Evolutionary conservation across 768 basidiomycete species (phyloP).

Genomic region (Leccinum pellstonianum): DNA sequence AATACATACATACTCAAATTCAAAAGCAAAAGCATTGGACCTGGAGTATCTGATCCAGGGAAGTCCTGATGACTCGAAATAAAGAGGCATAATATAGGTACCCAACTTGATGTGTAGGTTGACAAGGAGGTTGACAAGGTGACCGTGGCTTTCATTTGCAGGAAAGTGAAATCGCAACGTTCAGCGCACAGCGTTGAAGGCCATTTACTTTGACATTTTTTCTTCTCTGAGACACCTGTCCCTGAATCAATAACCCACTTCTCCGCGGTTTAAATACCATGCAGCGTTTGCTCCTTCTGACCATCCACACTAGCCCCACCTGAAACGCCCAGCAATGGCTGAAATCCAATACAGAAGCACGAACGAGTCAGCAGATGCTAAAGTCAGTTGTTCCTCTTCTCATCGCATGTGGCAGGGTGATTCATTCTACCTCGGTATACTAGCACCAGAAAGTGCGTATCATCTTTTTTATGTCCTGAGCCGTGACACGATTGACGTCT

Average conservation of each 20-base stretch:
- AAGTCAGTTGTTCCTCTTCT: slow-evolving; percentile 2
- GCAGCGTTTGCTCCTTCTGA: background rate
- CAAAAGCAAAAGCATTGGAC: background rate
- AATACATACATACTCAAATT: background rate
- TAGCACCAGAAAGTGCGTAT: slow-evolving; percentile 12
- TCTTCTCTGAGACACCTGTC: background rate
- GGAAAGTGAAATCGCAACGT: too few species aligned
- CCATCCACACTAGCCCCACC: background rate
- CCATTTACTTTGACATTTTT: background rate
- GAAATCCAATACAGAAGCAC: background rate
- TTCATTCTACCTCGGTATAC: background rate
- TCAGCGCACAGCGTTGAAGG: background rate
- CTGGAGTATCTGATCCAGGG: background rate
- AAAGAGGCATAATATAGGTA: background rate
- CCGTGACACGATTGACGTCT: background rate
- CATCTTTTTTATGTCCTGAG: background rate
- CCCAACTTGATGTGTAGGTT: background rate
- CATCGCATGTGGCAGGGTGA: background rate
- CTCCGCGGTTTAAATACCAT: slow-evolving; percentile 7
- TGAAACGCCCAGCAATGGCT: slow-evolving; percentile 4
- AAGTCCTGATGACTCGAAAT: background rate
- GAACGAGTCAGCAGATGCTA: background rate
- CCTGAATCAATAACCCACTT: slow-evolving; percentile 6
- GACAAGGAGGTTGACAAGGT: background rate
- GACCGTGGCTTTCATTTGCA: background rate